These are phyloP conservation scores for Aspergillus fischeri DNA, from an alignment of 2,329 filamentous ascomycete genomes.

Conservation along the genomic window DNA sequence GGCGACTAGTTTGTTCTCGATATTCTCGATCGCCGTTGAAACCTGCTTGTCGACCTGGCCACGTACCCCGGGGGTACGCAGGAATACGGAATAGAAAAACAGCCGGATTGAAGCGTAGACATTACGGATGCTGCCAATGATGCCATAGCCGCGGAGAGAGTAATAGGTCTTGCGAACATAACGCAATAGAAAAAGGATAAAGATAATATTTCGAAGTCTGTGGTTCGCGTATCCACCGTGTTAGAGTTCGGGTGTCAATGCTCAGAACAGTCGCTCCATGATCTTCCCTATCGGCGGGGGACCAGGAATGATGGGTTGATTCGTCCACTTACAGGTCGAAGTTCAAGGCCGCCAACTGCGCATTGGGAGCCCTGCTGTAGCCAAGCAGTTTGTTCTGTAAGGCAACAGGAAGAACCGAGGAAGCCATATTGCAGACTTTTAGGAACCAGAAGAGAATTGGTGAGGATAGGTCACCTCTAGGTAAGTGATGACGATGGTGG, in stretches of 20 bases:
- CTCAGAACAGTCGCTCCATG: not conserved
- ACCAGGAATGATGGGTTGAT: not conserved
- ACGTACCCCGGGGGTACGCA: slow-evolving; percentile 81
- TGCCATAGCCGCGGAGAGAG: slow-evolving; percentile 82
- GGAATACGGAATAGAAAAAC: slow-evolving; percentile 76
- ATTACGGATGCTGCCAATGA: slow-evolving; percentile 73
- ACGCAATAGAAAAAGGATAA: slow-evolving; percentile 81
- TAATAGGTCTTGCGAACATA: slow-evolving; percentile 75
- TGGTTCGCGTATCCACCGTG: slow-evolving; percentile 1
- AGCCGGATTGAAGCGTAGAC: slow-evolving; percentile 69
- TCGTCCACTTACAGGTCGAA: slow-evolving; percentile 40
- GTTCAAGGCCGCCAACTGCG: slow-evolving; percentile 34
- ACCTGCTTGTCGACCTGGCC: slow-evolving; percentile 82
- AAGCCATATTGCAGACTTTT: slow-evolving; percentile 32
- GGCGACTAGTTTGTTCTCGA: slow-evolving; percentile 80
- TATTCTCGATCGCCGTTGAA: slow-evolving; percentile 69
- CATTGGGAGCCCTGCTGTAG: slow-evolving; percentile 29
- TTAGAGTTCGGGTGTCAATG: slow-evolving; percentile 4
- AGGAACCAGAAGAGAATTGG: slow-evolving; percentile 3
- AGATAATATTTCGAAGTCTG: slow-evolving; percentile 81
- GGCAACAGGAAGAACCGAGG: slow-evolving; percentile 39
- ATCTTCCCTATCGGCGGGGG: slow-evolving; percentile 1
- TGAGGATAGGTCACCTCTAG: slow-evolving; percentile 6
- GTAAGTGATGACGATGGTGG: not conserved
- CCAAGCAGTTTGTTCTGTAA: slow-evolving; percentile 43